Conservation (phyloP, 108 stramenopile species). For the Cyclotella kingstonii region DNA sequence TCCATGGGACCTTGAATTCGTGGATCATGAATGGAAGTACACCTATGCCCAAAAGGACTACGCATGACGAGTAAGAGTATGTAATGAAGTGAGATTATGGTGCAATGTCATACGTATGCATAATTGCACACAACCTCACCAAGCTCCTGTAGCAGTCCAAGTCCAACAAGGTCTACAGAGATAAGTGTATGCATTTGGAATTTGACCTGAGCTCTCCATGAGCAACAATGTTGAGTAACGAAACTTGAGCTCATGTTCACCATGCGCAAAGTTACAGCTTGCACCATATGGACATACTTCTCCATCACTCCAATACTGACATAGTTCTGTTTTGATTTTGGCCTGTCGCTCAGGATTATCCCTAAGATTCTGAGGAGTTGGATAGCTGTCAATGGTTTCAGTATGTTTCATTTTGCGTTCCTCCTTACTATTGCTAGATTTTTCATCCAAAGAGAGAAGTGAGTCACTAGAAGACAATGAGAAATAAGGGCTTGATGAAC, state of each 20-base stretch:
- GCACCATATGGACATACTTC: constrained; percentile 25
- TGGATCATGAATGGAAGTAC: constrained; percentile 34
- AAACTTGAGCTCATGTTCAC: constrained; percentile 29
- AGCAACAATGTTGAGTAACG: constrained; percentile 26
- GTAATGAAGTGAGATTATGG: not conserved
- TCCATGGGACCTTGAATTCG: constrained; percentile 16
- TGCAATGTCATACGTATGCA: not conserved
- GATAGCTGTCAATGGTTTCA: constrained; percentile 3
- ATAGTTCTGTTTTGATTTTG: constrained; percentile 36
- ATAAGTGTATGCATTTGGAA: constrained; percentile 29
- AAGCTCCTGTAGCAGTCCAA: constrained; percentile 24
- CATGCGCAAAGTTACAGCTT: constrained; percentile 39
- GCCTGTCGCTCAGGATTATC: constrained; percentile 34
- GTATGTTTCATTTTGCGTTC: no score
- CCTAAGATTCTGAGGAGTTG: constrained; percentile 35
- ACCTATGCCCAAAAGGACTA: constrained; percentile 36
- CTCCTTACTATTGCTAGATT: no score
- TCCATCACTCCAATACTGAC: constrained; percentile 14
- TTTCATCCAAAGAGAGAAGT: no score
- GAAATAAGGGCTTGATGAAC: no score
- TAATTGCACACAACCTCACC: constrained; percentile 7
- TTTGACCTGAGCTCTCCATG: constrained; percentile 33
- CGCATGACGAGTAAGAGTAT: not conserved
- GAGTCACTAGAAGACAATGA: no score
- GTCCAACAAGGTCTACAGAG: constrained; percentile 22